Evolutionary conservation across 768 basidiomycete species (phyloP).

Genomic region (Agaricus subrufescens): DNA sequence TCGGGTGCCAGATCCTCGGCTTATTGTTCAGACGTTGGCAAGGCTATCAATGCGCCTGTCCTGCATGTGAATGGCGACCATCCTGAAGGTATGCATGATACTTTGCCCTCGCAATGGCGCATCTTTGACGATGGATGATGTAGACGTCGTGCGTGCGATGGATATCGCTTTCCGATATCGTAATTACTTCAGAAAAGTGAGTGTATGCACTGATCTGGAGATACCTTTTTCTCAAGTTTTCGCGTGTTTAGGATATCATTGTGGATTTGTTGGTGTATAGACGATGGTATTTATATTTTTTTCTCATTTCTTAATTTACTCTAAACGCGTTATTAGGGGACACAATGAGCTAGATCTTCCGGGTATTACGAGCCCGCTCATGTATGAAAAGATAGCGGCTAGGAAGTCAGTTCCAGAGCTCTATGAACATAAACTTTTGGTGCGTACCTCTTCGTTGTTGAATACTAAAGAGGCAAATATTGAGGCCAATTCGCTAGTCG

Average conservation of each 20-base stretch:
- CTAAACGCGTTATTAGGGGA: slow-evolving; percentile 28
- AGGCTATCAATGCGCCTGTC: slow-evolving; percentile 87
- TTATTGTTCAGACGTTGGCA: slow-evolving; percentile 86
- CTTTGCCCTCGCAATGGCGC: neutral
- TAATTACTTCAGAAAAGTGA: slow-evolving; percentile 76
- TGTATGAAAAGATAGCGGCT: slow-evolving; percentile 85
- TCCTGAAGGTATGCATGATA: slow-evolving; percentile 59
- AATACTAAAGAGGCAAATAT: neutral
- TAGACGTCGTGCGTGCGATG: slow-evolving; percentile 82
- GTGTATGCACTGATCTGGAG: neutral
- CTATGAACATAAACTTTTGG: slow-evolving; percentile 77
- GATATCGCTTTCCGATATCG: slow-evolving; percentile 87
- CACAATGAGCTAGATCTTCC: slow-evolving; percentile 91
- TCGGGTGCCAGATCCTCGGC: slow-evolving; percentile 78
- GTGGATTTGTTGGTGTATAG: slow-evolving; percentile 88
- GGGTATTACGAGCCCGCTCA: slow-evolving; percentile 80
- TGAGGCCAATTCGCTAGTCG: slow-evolving; percentile 23
- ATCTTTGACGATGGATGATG: neutral
- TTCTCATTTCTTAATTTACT: neutral
- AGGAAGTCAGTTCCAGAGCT: slow-evolving; percentile 74
- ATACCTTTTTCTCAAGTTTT: neutral
- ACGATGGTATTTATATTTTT: slow-evolving; percentile 44
- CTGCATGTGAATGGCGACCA: slow-evolving; percentile 90
- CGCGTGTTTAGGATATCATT: slow-evolving; percentile 61
- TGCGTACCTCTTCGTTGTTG: no score